These are phyloP conservation scores for Glebionis coronaria DNA, from an alignment of 129 eudicot genomes.

Conservation along the genomic window DNA sequence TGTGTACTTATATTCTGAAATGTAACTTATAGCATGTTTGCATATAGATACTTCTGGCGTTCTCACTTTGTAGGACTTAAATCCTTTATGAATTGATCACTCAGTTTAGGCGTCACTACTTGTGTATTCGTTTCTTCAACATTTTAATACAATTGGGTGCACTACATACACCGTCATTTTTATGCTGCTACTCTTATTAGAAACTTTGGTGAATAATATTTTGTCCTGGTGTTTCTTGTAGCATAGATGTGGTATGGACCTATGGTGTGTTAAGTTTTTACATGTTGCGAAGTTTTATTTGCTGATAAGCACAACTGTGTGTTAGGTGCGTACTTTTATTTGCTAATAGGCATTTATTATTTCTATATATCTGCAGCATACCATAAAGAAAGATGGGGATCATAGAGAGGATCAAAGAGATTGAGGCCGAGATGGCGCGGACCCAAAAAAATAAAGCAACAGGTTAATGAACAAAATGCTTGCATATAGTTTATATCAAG, in stretches of 20 bases:
- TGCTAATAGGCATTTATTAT: slow-evolving; percentile 9
- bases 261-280: background rate
- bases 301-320: too few relatives aligned
- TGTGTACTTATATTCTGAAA: too few relatives aligned
- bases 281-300: too few relatives aligned
- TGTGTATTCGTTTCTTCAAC: background rate
- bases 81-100: too few relatives aligned
- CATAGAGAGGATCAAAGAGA: slow-evolving; percentile 87
- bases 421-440: slow-evolving; percentile 99
- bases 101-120: background rate
- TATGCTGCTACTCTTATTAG: background rate
- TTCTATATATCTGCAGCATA: slow-evolving; percentile 25
- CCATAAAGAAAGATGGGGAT: slow-evolving; percentile 73
- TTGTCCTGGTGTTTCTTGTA: background rate
- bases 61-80: too few relatives aligned
- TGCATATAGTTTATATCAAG: slow-evolving; percentile 23
- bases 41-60: too few relatives aligned
- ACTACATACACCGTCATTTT: background rate
- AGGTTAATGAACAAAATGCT: slow-evolving; percentile 40
- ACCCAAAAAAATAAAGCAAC: slow-evolving; percentile 99
- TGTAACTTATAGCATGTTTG: too few relatives aligned
- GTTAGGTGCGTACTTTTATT: background rate
- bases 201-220: background rate
- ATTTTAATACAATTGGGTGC: background rate
- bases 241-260: too few relatives aligned